phyloP scores from a whole-genome alignment of 2,329 filamentous ascomycete species.

The Aspergillus felis region DNA sequence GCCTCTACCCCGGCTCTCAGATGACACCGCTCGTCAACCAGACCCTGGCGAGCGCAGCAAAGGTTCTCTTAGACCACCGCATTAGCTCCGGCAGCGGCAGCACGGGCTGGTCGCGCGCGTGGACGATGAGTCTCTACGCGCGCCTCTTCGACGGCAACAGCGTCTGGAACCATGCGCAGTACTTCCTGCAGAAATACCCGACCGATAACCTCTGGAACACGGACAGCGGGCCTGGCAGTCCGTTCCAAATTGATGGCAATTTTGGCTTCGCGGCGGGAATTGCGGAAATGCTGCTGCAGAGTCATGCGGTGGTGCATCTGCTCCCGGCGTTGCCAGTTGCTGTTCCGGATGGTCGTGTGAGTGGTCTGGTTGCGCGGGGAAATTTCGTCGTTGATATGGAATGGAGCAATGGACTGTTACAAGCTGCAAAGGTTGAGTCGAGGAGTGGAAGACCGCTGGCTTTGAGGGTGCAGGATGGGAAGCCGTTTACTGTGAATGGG shows the following conservation, averaged over 20 bases:
- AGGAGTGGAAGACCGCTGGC: neutral
- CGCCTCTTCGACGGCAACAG: constrained; percentile 38
- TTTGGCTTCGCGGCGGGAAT: constrained; percentile 45
- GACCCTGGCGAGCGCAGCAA: constrained; percentile 20
- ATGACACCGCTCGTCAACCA: constrained; percentile 33
- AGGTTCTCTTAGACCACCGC: constrained; percentile 6
- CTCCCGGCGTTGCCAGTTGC: constrained; percentile 32
- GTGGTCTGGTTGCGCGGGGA: constrained; percentile 31
- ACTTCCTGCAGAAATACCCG: constrained; percentile 11
- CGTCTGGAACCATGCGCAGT: constrained; percentile 34
- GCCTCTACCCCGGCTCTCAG: constrained; percentile 42
- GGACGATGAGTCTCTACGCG: constrained; percentile 46
- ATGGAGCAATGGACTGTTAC: constrained; percentile 23
- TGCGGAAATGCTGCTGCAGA: constrained; percentile 43
- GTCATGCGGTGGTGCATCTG: constrained; percentile 27
- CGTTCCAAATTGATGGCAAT: constrained; percentile 50
- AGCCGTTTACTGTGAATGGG: neutral
- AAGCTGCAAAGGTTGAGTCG: constrained; percentile 9
- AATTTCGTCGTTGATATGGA: constrained; percentile 32
- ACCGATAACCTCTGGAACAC: constrained; percentile 12
- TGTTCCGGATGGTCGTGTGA: constrained; percentile 28
- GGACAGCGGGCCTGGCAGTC: constrained; percentile 16
- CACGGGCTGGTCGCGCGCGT: constrained; percentile 49
- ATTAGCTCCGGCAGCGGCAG: constrained; percentile 30
- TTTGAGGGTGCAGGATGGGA: constrained; percentile 5